A percentile compares a stretch with the other conserved stretches of the same genome.
Conservation (phyloP, 805 yeast species). For the Kazachstania taianensis region DNA sequence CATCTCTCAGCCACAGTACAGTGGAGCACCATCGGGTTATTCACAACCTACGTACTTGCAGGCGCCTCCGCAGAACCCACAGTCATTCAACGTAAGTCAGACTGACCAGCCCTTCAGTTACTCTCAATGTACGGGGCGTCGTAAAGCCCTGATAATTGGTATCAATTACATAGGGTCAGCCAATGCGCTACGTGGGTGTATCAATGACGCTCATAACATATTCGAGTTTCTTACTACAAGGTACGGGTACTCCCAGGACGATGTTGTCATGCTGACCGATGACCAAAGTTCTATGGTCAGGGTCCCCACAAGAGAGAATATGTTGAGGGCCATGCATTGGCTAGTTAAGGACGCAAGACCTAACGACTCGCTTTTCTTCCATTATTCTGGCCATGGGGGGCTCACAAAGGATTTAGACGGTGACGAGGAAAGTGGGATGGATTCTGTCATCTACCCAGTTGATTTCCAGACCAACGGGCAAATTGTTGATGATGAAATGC, state of each 20-base stretch:
- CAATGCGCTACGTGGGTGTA: constrained; percentile 63
- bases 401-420: constrained; percentile 58
- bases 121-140: constrained; percentile 60
- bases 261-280: constrained; percentile 52
- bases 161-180: constrained; percentile 62
- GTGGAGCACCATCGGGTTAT: constrained; percentile 7
- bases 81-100: constrained; percentile 4
- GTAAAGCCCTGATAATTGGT: constrained; percentile 70
- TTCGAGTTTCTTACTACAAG: constrained; percentile 32
- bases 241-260: constrained; percentile 42
- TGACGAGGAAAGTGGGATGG: constrained; percentile 67
- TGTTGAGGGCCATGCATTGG: constrained; percentile 75
- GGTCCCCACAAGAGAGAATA: constrained; percentile 60
- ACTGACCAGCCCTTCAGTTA: constrained; percentile 25
- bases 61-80: constrained; percentile 8
- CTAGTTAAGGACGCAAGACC: constrained; percentile 61
- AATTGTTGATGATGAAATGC: constrained; percentile 65
- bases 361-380: constrained; percentile 71
- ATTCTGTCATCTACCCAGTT: constrained; percentile 63
- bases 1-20: constrained; percentile 2
- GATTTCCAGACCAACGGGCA: constrained; percentile 61
- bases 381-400: constrained; percentile 84
- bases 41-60: constrained; percentile 8
- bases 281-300: constrained; percentile 37
- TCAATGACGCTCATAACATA: constrained; percentile 62